These are phyloP conservation scores for Yamadazyma atlantica DNA, from an alignment of 1,139 yeast genomes.

Conservation along the genomic window DNA sequence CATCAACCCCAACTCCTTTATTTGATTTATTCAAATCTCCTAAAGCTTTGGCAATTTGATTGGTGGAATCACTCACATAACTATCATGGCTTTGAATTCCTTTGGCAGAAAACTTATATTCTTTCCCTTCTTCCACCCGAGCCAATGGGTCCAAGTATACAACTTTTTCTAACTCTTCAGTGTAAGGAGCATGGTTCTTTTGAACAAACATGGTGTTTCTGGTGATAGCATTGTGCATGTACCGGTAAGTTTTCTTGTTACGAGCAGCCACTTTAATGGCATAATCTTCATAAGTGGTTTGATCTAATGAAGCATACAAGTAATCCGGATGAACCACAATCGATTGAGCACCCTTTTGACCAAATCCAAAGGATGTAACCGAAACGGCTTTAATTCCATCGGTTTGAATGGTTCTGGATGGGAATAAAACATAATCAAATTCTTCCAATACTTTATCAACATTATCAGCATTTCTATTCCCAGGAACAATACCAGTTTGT, in stretches of 20 bases:
- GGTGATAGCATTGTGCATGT: constrained; percentile 93
- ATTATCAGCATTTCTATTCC: constrained; percentile 98
- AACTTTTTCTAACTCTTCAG: constrained; percentile 78
- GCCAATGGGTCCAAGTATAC: constrained; percentile 97
- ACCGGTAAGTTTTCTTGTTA: constrained; percentile 89
- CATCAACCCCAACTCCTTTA: constrained; percentile 94
- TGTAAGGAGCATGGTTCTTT: constrained; percentile 91
- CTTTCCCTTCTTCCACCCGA: constrained; percentile 63
- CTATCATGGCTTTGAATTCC: constrained; percentile 32
- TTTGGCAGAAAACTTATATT: constrained; percentile 48
- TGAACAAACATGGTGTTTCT: constrained; percentile 90
- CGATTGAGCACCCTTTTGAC: constrained; percentile 99
- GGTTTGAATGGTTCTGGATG: constrained; percentile 89
- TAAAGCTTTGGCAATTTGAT: constrained; percentile 50
- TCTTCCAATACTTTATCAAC: constrained; percentile 81
- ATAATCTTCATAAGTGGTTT: constrained; percentile 67
- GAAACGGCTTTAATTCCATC: constrained; percentile 98
- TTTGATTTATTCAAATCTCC: constrained; percentile 47
- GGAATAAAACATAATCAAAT: constrained; percentile 86
- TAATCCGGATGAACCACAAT: constrained; percentile 90
- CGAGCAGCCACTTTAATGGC: constrained; percentile 71
- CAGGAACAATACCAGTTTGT: constrained; percentile 93
- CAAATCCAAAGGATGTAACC: constrained; percentile 96
- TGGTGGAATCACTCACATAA: constrained; percentile 37
- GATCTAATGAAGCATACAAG: constrained; percentile 79